Evolutionary conservation across 306 rosid genomes (phyloP).

Genomic region (Lagenaria siceraria): DNA sequence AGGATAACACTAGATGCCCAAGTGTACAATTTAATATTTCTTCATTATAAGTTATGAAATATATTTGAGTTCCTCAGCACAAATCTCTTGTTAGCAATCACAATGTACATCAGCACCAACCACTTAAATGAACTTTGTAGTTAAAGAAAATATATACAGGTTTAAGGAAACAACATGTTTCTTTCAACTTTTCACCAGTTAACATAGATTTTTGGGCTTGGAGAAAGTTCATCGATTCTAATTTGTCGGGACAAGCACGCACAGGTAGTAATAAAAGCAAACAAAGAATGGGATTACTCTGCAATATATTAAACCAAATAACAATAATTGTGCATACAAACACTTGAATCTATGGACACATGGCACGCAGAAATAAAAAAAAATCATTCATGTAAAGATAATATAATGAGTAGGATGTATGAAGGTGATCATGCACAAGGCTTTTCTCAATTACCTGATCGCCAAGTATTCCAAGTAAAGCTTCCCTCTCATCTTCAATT

Average conservation of each 20-base stretch:
- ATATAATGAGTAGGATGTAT: not conserved
- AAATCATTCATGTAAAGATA: not conserved
- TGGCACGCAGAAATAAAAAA: not conserved
- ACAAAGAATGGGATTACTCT: not conserved
- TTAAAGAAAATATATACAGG: not conserved
- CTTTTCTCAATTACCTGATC: slow-evolving; percentile 45
- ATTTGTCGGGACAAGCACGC: not conserved
- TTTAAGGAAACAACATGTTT: not conserved
- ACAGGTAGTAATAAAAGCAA: not conserved
- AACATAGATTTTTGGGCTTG: not conserved
- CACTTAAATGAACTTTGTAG: not conserved
- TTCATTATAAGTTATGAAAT: not conserved
- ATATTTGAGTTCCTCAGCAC: not conserved
- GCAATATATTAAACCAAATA: not conserved
- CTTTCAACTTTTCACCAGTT: not conserved
- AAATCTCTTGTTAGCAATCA: not conserved
- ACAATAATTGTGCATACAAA: not conserved
- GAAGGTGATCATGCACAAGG: not conserved
- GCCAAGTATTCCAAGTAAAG: slow-evolving; percentile 44
- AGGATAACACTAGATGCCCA: slow-evolving; percentile 9
- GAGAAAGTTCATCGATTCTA: not conserved
- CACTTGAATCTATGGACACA: not conserved
- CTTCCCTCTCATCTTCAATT: slow-evolving; percentile 54
- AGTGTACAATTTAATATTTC: not conserved
- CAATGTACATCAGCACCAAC: not conserved